phyloP scores from a whole-genome alignment of 2,329 filamentous ascomycete species.

The Talaromyces sp. region DNA sequence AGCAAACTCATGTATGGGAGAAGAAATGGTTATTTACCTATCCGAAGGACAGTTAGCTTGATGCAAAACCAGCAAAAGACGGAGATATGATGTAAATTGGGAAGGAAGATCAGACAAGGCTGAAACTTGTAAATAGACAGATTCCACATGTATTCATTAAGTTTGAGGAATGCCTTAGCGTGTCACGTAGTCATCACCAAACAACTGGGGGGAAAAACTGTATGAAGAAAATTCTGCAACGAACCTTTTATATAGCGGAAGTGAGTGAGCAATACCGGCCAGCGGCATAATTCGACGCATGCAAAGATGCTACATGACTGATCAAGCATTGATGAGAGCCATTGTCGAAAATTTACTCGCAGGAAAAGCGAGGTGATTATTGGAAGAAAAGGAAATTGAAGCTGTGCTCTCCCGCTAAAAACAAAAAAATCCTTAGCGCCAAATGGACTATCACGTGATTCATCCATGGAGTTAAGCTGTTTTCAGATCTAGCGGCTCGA shows the following conservation, averaged over 20 bases:
- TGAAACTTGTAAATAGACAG: slow-evolving; percentile 63
- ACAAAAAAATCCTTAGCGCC: slow-evolving; percentile 14
- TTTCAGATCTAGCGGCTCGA: neutral
- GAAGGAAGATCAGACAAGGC: slow-evolving; percentile 60
- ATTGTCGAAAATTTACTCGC: neutral
- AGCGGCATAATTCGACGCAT: neutral
- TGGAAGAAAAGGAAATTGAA: slow-evolving; percentile 8
- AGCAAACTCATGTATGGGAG: slow-evolving; percentile 17
- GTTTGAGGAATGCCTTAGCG: slow-evolving; percentile 67
- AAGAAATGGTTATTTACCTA: slow-evolving; percentile 10
- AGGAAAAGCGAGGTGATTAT: neutral
- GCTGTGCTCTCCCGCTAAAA: slow-evolving; percentile 13
- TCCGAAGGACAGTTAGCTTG: slow-evolving; percentile 18
- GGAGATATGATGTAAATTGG: neutral
- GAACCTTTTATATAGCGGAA: slow-evolving; percentile 1
- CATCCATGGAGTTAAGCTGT: neutral
- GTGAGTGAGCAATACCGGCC: neutral
- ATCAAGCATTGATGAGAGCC: neutral
- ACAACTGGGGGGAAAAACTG: slow-evolving; percentile 21
- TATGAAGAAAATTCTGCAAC: slow-evolving; percentile 1
- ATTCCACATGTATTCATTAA: slow-evolving; percentile 62
- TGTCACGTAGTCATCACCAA: slow-evolving; percentile 62
- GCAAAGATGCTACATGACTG: neutral
- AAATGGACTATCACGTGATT: neutral
- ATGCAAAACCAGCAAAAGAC: neutral